Evolutionary conservation across 140 eudicot genomes (phyloP).

Genomic region (Bidens hawaiensis): DNA sequence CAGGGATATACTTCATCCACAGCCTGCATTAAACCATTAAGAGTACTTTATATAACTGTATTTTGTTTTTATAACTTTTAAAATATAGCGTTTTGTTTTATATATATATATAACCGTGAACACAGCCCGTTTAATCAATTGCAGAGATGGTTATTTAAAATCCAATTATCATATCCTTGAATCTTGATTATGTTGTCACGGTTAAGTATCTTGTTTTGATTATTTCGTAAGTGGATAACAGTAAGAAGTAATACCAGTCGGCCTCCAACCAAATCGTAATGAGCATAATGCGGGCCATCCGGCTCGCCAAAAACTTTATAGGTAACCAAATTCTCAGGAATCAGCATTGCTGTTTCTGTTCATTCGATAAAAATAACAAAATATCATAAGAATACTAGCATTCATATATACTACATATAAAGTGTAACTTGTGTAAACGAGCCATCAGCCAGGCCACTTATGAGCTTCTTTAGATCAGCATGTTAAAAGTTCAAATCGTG

Average conservation of each 20-base stretch:
- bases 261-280: conserved; percentile 93
- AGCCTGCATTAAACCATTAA: conserved; percentile 54
- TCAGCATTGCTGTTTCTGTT: conserved; percentile 71
- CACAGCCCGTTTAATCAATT: background rate
- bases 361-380: conserved; percentile 7
- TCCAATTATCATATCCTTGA: background rate
- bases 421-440: background rate
- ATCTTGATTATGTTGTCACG: background rate
- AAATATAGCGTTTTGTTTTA: no score
- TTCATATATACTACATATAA: background rate
- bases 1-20: conserved; percentile 73
- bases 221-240: no score
- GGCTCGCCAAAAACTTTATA: conserved; percentile 80
- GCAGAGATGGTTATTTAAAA: background rate
- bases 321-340: conserved; percentile 68
- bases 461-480: background rate
- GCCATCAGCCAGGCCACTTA: background rate
- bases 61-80: background rate
- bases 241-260: conserved; percentile 46
- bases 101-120: no score
- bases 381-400: background rate
- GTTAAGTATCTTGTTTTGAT: background rate
- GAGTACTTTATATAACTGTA: no score
- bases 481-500: background rate
- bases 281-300: conserved; percentile 88